Evolutionary conservation across 768 basidiomycete species (phyloP).

Genomic region (Rubroboletus pulcherrimus): DNA sequence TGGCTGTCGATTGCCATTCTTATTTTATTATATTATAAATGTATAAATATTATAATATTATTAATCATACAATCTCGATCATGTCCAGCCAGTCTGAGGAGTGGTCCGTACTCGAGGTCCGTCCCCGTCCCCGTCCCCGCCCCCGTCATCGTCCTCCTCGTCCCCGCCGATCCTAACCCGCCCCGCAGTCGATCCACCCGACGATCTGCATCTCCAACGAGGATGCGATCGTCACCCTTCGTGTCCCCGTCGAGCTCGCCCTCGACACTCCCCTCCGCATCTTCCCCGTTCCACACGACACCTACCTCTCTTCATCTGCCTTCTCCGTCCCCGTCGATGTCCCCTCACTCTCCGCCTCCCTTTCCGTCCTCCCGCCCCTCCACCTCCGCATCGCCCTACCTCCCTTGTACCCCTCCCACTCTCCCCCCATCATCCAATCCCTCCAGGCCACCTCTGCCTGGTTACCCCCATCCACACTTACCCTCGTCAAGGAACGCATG

Average conservation of each 20-base stretch:
- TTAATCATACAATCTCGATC: slow-evolving; percentile 3
- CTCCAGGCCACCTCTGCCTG: slow-evolving; percentile 57
- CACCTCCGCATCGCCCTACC: slow-evolving; percentile 54
- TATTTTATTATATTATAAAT: slow-evolving; percentile 1
- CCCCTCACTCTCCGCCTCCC: slow-evolving; percentile 15
- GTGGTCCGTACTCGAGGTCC: slow-evolving; percentile 27
- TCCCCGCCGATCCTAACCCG: slow-evolving; percentile 4
- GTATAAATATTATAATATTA: slow-evolving; percentile 2
- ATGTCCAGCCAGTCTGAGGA: slow-evolving; percentile 8
- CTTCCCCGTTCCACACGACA: slow-evolving; percentile 12
- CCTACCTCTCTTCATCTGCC: slow-evolving; percentile 2
- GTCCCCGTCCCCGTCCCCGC: not conserved
- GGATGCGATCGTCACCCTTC: slow-evolving; percentile 31
- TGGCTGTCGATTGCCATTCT: slow-evolving; percentile 4
- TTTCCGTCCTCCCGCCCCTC: slow-evolving; percentile 61
- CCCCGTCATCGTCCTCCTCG: not conserved
- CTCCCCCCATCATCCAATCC: slow-evolving; percentile 52
- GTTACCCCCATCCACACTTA: slow-evolving; percentile 39
- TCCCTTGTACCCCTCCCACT: slow-evolving; percentile 48
- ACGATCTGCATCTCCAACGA: slow-evolving; percentile 53
- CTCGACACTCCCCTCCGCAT: slow-evolving; percentile 40
- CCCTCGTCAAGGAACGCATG: slow-evolving; percentile 39
- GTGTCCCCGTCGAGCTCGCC: slow-evolving; percentile 63
- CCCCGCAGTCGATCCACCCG: slow-evolving; percentile 69
- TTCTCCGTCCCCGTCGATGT: not conserved